Evolutionary conservation across 1,139 yeast genomes (phyloP).

Genomic region (Suhomyces terraborum): DNA sequence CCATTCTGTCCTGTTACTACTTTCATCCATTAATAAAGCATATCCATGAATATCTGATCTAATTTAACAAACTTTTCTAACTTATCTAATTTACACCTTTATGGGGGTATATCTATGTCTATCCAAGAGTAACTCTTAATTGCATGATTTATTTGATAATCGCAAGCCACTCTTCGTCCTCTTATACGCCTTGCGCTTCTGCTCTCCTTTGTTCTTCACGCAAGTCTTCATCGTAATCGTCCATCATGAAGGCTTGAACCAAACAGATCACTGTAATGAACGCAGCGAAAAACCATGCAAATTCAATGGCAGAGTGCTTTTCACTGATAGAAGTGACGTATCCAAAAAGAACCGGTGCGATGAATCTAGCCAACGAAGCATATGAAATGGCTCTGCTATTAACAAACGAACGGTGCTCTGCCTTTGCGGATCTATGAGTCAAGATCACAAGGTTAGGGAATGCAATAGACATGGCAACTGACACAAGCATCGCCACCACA

Average conservation of each 20-base stretch:
- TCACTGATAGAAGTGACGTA: conserved; percentile 42
- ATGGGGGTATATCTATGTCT: not conserved
- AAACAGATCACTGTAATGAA: conserved; percentile 35
- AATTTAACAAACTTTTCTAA: not conserved
- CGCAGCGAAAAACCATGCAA: conserved; percentile 54
- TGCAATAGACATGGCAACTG: conserved; percentile 25
- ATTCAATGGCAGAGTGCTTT: conserved; percentile 40
- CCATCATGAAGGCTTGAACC: conserved; percentile 35
- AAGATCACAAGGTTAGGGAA: conserved; percentile 47
- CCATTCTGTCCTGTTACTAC: too few species aligned
- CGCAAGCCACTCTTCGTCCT: too few species aligned
- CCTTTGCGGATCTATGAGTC: conserved; percentile 50
- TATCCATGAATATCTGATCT: too few species aligned
- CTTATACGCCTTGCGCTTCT: not conserved
- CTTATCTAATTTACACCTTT: too few species aligned
- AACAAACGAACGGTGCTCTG: conserved; percentile 50
- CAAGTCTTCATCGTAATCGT: conserved; percentile 31
- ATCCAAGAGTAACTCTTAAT: not conserved
- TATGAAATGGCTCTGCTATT: conserved; percentile 53
- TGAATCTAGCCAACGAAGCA: conserved; percentile 55
- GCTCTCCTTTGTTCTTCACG: not conserved
- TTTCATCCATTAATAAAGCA: too few species aligned
- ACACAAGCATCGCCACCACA: conserved; percentile 22
- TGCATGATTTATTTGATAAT: not conserved
- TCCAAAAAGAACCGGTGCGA: conserved; percentile 64